Percentiles rank a stretch among this genome's conserved stretches.
These are phyloP conservation scores for Durotheca rogersii DNA, from an alignment of 495 filamentous ascomycete species.

Conservation along the genomic window DNA sequence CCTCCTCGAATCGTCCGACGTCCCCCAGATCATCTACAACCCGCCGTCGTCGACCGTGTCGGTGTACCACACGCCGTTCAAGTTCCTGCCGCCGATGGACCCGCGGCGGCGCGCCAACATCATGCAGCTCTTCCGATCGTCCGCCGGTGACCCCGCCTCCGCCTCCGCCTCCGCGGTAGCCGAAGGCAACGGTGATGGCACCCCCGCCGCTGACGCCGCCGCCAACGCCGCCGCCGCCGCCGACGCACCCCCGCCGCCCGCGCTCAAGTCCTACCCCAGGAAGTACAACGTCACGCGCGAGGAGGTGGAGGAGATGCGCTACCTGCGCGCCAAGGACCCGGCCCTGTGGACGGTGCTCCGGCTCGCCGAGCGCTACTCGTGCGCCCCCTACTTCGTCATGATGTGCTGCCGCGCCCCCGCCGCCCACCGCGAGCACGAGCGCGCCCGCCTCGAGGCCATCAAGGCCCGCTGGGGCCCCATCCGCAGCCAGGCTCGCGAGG, in stretches of 20 bases:
- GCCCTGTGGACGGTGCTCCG: constrained; percentile 67
- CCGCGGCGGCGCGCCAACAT: constrained; percentile 60
- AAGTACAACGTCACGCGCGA: constrained; percentile 73
- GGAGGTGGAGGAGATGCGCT: constrained; percentile 78
- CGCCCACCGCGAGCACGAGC: constrained; percentile 42
- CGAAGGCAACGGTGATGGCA: too few species aligned
- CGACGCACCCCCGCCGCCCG: constrained; percentile 55
- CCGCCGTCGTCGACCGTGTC: constrained; percentile 83
- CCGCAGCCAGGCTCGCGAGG: constrained; percentile 70
- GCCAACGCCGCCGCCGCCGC: constrained; percentile 1
- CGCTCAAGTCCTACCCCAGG: constrained; percentile 49
- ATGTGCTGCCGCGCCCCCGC: constrained; percentile 47
- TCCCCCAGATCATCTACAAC: constrained; percentile 85
- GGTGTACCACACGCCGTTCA: constrained; percentile 81
- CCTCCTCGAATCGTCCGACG: constrained; percentile 39
- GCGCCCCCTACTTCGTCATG: constrained; percentile 71
- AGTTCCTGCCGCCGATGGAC: constrained; percentile 84
- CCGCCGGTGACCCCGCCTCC: constrained; percentile 21
- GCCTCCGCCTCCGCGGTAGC: constrained; percentile 7
- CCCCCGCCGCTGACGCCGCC: constrained; percentile 19
- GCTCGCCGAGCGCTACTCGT: constrained; percentile 75
- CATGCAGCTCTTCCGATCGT: constrained; percentile 35
- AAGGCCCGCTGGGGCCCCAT: constrained; percentile 73
- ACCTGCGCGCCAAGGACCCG: constrained; percentile 66
- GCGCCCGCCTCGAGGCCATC: constrained; percentile 52